Conservation (phyloP, 768 basidiomycete species). For the Rhizopogon sp. region DNA sequence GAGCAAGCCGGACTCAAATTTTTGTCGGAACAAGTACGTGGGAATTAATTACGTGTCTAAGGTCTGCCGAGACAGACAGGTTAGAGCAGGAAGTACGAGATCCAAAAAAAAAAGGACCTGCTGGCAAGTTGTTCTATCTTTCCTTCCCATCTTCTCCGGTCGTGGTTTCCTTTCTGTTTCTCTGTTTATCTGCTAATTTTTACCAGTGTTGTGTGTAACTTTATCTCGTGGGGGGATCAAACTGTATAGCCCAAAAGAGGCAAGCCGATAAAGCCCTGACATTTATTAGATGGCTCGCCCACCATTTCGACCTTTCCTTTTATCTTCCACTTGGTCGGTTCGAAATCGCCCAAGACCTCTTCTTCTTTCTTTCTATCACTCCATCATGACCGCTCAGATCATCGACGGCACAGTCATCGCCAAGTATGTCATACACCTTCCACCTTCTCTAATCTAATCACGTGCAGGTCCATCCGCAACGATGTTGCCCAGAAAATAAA, state of each 20-base stretch:
- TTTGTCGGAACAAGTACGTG: constrained; percentile 3
- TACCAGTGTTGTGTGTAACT: constrained; percentile 1
- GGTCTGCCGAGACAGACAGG: too few relatives aligned
- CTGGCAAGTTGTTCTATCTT: not conserved
- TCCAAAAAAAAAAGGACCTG: not conserved
- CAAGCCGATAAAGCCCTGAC: not conserved
- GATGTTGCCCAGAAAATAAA: constrained; percentile 69
- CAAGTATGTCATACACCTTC: constrained; percentile 48
- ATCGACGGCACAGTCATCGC: constrained; percentile 86
- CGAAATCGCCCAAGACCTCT: not conserved
- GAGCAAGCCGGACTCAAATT: not conserved
- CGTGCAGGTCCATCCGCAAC: constrained; percentile 72
- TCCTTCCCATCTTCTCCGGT: not conserved
- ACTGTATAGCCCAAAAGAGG: constrained; percentile 3
- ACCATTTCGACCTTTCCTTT: not conserved
- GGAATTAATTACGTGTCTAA: constrained; percentile 9
- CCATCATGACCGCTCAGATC: constrained; percentile 43
- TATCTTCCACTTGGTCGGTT: constrained; percentile 5
- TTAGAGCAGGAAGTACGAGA: not conserved
- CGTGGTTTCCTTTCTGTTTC: not conserved
- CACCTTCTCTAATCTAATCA: constrained; percentile 9
- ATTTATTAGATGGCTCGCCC: constrained; percentile 3
- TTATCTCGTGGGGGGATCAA: not conserved
- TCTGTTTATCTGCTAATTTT: not conserved
- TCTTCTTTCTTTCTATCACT: constrained; percentile 12